These are phyloP conservation scores for Scolecobasidium constrictum DNA, from an alignment of 2,329 filamentous ascomycete species.

Conservation along the genomic window DNA sequence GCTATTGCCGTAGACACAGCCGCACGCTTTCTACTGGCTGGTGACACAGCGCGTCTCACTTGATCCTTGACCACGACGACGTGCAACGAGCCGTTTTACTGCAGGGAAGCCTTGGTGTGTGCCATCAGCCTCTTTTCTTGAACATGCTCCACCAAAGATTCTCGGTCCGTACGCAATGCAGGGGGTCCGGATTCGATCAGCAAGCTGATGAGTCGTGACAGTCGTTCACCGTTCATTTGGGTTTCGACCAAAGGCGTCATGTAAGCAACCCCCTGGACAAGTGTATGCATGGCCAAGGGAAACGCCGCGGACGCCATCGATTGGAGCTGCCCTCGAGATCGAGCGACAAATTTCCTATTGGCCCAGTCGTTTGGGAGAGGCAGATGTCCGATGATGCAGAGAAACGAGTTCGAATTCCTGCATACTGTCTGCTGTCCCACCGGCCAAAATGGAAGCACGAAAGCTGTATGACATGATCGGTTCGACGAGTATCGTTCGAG, in stretches of 20 bases:
- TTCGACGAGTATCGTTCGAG: background rate
- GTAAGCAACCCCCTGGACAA: background rate
- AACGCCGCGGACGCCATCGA: background rate
- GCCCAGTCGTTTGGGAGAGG: background rate
- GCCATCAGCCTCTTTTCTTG: slow-evolving; percentile 5
- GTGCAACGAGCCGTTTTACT: slow-evolving; percentile 5
- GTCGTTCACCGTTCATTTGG: slow-evolving; percentile 9
- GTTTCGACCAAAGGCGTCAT: background rate
- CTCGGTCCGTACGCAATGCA: background rate
- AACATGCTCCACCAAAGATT: slow-evolving; percentile 3
- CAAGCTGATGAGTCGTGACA: slow-evolving; percentile 4
- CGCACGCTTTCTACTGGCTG: slow-evolving; percentile 1
- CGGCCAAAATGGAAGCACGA: background rate
- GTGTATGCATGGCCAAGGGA: background rate
- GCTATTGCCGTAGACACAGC: background rate
- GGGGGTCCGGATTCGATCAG: background rate
- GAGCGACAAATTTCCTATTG: background rate
- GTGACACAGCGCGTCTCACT: slow-evolving; percentile 10
- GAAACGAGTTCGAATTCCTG: background rate
- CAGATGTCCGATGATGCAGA: background rate
- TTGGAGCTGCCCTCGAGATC: background rate
- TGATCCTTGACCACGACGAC: slow-evolving; percentile 2
- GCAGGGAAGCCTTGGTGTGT: slow-evolving; percentile 9
- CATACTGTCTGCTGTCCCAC: background rate
- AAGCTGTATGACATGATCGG: slow-evolving; percentile 1